Evolutionary conservation across 345 rosid genomes (phyloP).

Genomic region (Syzygium oleosum): DNA sequence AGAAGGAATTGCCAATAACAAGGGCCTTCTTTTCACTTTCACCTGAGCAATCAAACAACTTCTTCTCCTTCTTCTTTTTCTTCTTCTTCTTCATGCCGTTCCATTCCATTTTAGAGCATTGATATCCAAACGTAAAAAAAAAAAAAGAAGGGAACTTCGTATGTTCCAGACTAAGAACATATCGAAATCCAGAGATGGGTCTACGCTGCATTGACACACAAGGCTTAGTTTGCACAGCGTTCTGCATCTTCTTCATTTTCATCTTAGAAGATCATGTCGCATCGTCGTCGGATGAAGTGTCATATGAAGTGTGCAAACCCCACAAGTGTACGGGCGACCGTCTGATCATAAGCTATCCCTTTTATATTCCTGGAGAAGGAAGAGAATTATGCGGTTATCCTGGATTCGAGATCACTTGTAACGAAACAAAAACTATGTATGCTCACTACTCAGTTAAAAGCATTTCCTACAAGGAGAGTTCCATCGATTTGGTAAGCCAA

Average conservation of each 20-base stretch:
- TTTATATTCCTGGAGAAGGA: neutral
- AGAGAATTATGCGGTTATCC: neutral
- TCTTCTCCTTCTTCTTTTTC: no score
- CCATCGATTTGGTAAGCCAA: neutral
- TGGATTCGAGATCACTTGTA: neutral
- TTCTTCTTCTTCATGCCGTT: neutral
- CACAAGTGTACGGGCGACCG: accelerated
- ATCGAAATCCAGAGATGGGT: neutral
- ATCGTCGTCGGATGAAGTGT: accelerated
- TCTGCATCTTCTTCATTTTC: neutral
- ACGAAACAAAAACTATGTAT: neutral
- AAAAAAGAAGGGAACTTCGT: no score
- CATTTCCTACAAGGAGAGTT: neutral
- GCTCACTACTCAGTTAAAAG: neutral
- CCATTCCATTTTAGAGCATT: neutral
- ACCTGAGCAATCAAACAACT: no score
- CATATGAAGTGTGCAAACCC: neutral
- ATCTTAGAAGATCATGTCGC: neutral
- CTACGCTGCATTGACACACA: neutral
- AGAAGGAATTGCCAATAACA: neutral
- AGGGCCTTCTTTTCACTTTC: neutral
- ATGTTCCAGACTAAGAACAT: neutral
- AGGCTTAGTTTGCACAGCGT: neutral
- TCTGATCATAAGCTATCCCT: neutral
- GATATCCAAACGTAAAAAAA: no score